Evolutionary conservation across 805 yeast species (phyloP), one percentile per base, ranked within the genome.

Genomic region (Spathaspora girioi): DNA sequence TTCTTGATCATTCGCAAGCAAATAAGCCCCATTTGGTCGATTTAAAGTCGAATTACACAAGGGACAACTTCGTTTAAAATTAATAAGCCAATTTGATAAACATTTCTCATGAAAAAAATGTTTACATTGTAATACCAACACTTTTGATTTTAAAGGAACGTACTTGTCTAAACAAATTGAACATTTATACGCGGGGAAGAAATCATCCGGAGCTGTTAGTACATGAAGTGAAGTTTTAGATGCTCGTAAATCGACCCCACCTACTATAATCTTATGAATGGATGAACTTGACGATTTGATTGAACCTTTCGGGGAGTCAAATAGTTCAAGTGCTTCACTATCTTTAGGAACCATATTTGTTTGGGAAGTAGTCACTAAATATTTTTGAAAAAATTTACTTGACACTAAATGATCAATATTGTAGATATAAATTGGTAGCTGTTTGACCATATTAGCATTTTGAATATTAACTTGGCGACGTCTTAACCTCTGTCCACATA

Each of bases 41-140:
- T 54, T 45, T 11, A 66, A 56, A 2, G 57, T 50, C 2, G 56
- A 51, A 49, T 81, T 81, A 65, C 88, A 83, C 50, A 83, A 74
- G 2, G 88, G 88, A 58, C 88, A 83, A 35, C 71, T 68, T 51
- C 80, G 71, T 48, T 77, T 71, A 57, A 81, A 79, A 54, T 73
- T 70, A 14, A 82, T 72, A 43, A 83, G 71, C 88, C 88, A 83
- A 52, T 80, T 80, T 20, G 82, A 69, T 47, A 83, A 75, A 60
- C 88, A 83, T 23, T 67, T 69, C 43, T 76, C 77, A 59, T 83
- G 88, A 65, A 76, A 83, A 54, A 82, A 80, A 62, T 83, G 88
- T 48, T 78, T 77, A 60, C 88, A 83, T 7, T 82, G 83, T 46
- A 83, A 68, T 19, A 76, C 69, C 66, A 82, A 69, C 17, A 83